phyloP scores from a whole-genome alignment of 441 rosid species.

The Corymbia citriodora region DNA sequence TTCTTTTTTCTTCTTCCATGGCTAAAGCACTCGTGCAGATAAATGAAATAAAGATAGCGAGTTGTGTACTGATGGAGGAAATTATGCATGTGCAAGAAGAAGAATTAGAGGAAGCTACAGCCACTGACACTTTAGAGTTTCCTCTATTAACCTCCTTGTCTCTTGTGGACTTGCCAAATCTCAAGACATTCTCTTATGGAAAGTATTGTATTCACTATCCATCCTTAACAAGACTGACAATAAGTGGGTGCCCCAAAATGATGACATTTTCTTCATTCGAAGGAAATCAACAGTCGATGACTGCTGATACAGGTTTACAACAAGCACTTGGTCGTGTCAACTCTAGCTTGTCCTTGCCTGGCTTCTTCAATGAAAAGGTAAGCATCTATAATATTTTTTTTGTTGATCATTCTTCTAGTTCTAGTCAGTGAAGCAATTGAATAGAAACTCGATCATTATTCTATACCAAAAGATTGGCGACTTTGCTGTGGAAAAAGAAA shows the following conservation, averaged over 20 bases:
- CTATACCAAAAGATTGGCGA: background rate
- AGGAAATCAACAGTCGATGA: rapidly evolving
- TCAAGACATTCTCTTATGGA: background rate
- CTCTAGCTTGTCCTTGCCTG: rapidly evolving
- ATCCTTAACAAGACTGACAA: rapidly evolving
- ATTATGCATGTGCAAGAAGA: background rate
- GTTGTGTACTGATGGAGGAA: rapidly evolving
- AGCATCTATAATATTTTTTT: background rate
- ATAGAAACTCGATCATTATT: background rate
- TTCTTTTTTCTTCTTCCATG: background rate
- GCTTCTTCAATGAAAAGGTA: background rate
- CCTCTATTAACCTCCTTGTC: background rate
- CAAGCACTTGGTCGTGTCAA: background rate
- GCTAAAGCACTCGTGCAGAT: background rate
- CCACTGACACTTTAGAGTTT: background rate
- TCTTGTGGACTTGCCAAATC: background rate
- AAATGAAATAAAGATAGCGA: background rate
- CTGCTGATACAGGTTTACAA: rapidly evolving
- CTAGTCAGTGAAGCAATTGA: background rate
- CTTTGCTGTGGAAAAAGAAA: rapidly evolving
- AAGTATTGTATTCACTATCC: rapidly evolving
- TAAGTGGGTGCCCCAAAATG: background rate
- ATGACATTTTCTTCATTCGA: background rate
- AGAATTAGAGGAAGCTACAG: background rate
- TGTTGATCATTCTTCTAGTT: background rate